A percentile compares a stretch with the other conserved stretches of the same genome.
Conservation (phyloP, 495 filamentous ascomycete genomes). For the Xylaria castorea region DNA sequence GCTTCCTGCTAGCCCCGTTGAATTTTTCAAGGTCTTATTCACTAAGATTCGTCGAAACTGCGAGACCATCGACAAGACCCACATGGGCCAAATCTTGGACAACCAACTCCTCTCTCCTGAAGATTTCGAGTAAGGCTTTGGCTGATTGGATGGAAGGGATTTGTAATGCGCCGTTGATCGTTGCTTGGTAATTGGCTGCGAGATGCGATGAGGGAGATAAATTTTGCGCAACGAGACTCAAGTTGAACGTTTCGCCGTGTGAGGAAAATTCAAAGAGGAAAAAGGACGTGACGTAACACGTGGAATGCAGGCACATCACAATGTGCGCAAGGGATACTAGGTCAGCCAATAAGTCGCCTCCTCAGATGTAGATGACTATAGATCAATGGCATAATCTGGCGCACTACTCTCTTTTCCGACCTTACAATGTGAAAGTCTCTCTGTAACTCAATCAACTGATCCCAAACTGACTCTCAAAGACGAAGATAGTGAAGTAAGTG, state of each 20-base stretch:
- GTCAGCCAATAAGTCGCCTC: background rate
- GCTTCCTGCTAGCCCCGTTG: constrained; percentile 59
- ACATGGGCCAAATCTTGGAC: constrained; percentile 60
- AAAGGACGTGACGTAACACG: background rate
- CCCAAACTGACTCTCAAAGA: background rate
- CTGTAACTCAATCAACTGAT: background rate
- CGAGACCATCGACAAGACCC: constrained; percentile 58
- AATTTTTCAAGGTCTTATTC: constrained; percentile 58
- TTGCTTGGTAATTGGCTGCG: constrained; percentile 1
- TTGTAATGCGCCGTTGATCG: background rate
- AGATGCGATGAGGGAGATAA: background rate
- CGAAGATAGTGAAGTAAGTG: too few relatives aligned
- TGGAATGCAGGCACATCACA: background rate
- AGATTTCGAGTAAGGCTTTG: constrained; percentile 43
- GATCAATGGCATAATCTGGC: background rate
- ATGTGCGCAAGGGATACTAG: background rate
- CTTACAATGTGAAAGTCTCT: background rate
- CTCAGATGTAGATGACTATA: background rate
- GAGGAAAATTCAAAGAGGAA: background rate
- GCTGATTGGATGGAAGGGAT: background rate
- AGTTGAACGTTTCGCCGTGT: background rate
- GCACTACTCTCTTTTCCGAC: background rate
- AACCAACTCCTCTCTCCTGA: constrained; percentile 39
- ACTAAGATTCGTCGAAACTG: constrained; percentile 60
- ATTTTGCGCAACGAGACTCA: background rate